phyloP scores from a whole-genome alignment of 257 asterid species.

The Solanum chmielewskii region DNA sequence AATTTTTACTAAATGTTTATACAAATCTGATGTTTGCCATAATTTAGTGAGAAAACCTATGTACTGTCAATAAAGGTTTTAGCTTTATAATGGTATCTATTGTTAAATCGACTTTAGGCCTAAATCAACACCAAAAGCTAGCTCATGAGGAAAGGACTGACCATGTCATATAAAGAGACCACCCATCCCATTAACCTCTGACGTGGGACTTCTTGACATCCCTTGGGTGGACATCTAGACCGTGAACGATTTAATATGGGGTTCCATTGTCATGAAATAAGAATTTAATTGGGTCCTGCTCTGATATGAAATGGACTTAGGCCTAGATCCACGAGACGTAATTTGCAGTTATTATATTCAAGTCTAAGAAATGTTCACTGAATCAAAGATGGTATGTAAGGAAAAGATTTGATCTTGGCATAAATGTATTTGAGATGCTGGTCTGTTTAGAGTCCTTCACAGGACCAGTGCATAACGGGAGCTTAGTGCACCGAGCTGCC shows the following conservation, averaged over 20 bases:
- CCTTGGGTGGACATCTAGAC: neutral
- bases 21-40: neutral
- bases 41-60: neutral
- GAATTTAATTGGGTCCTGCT: neutral
- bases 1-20: neutral
- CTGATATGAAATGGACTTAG: neutral
- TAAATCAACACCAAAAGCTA: neutral
- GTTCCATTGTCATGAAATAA: neutral
- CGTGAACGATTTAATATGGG: neutral
- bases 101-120: neutral
- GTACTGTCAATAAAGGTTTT: neutral
- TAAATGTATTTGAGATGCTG: neutral
- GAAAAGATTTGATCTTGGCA: neutral
- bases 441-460: neutral
- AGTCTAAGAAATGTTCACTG: neutral
- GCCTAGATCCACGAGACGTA: neutral
- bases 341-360: neutral
- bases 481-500: neutral
- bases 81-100: neutral
- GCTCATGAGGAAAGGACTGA: neutral
- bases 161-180: neutral
- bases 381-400: neutral
- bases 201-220: neutral
- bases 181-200: neutral
- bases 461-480: accelerated